These are phyloP conservation scores for Buxus sempervirens DNA, from an alignment of 164 flowering plant species.

Conservation along the genomic window DNA sequence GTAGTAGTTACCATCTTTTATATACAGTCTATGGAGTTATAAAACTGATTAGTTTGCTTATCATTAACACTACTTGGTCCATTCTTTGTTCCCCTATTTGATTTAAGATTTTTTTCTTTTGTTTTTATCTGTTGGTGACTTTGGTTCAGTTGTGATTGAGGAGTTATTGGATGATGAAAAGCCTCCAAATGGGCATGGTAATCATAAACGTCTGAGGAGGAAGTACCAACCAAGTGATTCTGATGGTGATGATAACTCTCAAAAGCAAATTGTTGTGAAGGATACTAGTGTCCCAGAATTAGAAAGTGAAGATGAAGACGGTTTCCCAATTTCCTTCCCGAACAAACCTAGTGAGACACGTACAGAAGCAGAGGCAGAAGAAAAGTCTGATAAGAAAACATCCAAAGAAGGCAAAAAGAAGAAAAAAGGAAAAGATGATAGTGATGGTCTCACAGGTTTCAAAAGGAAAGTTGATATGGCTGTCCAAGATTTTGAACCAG, in stretches of 20 bases:
- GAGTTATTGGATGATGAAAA: slow-evolving; percentile 80
- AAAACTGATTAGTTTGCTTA: background rate
- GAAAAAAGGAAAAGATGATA: slow-evolving; percentile 30
- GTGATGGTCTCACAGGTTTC: slow-evolving; percentile 12
- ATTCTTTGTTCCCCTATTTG: background rate
- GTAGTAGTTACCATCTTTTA: background rate
- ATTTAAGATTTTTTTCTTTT: background rate
- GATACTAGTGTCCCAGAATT: slow-evolving; percentile 24
- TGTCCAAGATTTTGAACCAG: slow-evolving; percentile 31
- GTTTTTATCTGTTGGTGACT: background rate
- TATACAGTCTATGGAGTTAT: background rate
- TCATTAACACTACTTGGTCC: background rate
- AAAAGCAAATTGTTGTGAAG: slow-evolving; percentile 44
- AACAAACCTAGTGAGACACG: slow-evolving; percentile 17
- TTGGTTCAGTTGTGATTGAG: slow-evolving; percentile 68
- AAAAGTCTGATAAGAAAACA: slow-evolving; percentile 21
- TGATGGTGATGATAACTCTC: slow-evolving; percentile 26
- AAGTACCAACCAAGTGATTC: slow-evolving; percentile 30
- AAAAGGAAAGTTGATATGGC: slow-evolving; percentile 48
- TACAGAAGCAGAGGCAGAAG: slow-evolving; percentile 18
- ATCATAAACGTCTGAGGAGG: slow-evolving; percentile 31
- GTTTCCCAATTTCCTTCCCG: slow-evolving; percentile 59
- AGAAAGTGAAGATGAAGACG: slow-evolving; percentile 97
- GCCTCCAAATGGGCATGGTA: slow-evolving; percentile 33
- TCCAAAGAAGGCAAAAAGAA: slow-evolving; percentile 30